A percentile compares a stretch with the other conserved stretches of the same genome.
Evolutionary conservation across 208 protist species (phyloP).

Genomic region (Crithidia fasciculata): DNA sequence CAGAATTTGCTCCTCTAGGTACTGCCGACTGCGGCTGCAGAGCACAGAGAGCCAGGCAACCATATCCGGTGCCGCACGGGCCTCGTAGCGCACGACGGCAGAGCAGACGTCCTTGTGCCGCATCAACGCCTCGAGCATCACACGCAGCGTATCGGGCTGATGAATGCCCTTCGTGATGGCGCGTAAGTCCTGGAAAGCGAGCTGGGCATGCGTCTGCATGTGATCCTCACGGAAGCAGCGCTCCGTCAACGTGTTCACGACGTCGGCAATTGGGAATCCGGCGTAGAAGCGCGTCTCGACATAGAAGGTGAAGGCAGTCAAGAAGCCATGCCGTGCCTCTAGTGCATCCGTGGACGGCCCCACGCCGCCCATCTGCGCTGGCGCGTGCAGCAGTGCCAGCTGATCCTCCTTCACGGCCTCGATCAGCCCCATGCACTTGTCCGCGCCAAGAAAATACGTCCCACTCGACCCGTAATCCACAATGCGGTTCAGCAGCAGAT

Average conservation of each 20-base stretch:
- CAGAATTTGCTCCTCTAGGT: conserved; percentile 55
- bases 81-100: conserved; percentile 38
- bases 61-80: conserved; percentile 39
- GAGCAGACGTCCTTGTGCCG: conserved; percentile 34
- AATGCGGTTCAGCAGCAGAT: conserved; percentile 65
- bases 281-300: conserved; percentile 81
- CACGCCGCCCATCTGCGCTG: not conserved
- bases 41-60: conserved; percentile 52
- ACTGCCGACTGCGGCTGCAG: conserved; percentile 41
- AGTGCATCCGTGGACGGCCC: conserved; percentile 27
- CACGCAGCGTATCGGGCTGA: conserved; percentile 63
- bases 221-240: conserved; percentile 43
- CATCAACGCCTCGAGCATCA: conserved; percentile 55
- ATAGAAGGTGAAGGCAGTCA: conserved; percentile 66
- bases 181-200: conserved; percentile 52
- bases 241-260: conserved; percentile 44
- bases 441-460: conserved; percentile 64
- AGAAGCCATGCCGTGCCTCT: conserved; percentile 52
- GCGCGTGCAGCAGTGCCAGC: conserved; percentile 45
- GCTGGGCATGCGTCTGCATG: conserved; percentile 37
- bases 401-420: conserved; percentile 59
- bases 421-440: conserved; percentile 63
- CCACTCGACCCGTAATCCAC: conserved; percentile 55
- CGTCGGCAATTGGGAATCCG: conserved; percentile 57
- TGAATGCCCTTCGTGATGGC: conserved; percentile 76